Percentiles rank a stretch among this genome's conserved stretches.
Conservation (phyloP, 2,329 filamentous ascomycete genomes). For the Setomelanomma holmii region DNA sequence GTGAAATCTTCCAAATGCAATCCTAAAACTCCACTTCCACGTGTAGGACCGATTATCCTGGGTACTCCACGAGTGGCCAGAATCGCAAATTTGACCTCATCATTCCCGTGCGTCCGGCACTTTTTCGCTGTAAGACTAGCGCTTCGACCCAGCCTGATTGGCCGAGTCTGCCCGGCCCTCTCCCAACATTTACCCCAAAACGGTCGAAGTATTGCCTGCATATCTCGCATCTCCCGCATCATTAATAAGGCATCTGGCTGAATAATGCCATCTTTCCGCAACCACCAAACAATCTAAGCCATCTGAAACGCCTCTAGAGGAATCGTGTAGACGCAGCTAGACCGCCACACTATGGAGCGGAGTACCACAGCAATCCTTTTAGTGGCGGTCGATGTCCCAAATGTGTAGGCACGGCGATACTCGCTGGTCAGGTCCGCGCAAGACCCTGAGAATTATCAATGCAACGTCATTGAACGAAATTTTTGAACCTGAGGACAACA, state of each 20-base stretch:
- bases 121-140: background rate
- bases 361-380: background rate
- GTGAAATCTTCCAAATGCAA: background rate
- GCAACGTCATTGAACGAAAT: slow-evolving; percentile 30
- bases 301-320: background rate
- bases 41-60: background rate
- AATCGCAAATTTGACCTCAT: background rate
- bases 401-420: slow-evolving; percentile 16
- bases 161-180: background rate
- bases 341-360: background rate
- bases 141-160: background rate
- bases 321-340: slow-evolving; percentile 1
- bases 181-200: background rate
- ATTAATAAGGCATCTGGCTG: background rate
- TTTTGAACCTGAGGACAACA: slow-evolving; percentile 12
- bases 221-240: background rate
- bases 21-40: background rate
- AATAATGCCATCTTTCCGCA: background rate
- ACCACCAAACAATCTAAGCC: background rate
- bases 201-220: background rate
- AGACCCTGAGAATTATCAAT: slow-evolving; percentile 18
- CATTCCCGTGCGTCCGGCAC: background rate
- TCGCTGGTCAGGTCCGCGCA: slow-evolving; percentile 12
- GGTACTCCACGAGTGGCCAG: no score
- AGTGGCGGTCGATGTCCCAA: slow-evolving; percentile 19